These are phyloP conservation scores for Trichoderma orchidacearum DNA, from an alignment of 495 filamentous ascomycete species.

Conservation along the genomic window DNA sequence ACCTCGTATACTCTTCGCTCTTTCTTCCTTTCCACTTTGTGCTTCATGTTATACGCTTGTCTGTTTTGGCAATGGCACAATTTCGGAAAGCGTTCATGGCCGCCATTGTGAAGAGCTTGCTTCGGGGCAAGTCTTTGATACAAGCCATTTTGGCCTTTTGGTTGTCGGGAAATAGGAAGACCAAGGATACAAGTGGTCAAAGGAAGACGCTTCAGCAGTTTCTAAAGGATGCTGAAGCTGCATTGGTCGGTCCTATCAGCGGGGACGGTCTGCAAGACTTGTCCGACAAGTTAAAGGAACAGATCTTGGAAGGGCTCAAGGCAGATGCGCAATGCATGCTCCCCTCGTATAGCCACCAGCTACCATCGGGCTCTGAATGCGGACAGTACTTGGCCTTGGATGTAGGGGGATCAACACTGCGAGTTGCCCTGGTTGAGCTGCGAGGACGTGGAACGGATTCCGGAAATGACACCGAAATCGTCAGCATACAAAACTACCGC, in stretches of 20 bases:
- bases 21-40: constrained; percentile 3
- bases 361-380: constrained; percentile 58
- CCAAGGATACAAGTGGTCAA: neutral
- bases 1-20: constrained; percentile 1
- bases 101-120: constrained; percentile 30
- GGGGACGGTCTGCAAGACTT: constrained; percentile 22
- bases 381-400: constrained; percentile 48
- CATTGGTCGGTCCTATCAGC: constrained; percentile 22
- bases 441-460: constrained; percentile 30
- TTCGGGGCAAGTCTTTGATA: constrained; percentile 37
- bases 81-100: constrained; percentile 26
- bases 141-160: constrained; percentile 35
- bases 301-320: constrained; percentile 30
- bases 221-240: constrained; percentile 18
- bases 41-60: constrained; percentile 24
- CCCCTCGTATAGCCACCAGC: constrained; percentile 52
- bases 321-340: constrained; percentile 40
- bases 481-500: constrained; percentile 33
- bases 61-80: constrained; percentile 32
- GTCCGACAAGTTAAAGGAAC: constrained; percentile 27
- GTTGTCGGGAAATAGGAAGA: constrained; percentile 18
- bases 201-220: constrained; percentile 10
- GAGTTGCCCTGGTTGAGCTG: constrained; percentile 66
- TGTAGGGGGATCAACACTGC: constrained; percentile 66
- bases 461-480: constrained; percentile 20